Base-by-base conservation (phyloP, 345 rosid species). In the Gossypium arboreum region DNA sequence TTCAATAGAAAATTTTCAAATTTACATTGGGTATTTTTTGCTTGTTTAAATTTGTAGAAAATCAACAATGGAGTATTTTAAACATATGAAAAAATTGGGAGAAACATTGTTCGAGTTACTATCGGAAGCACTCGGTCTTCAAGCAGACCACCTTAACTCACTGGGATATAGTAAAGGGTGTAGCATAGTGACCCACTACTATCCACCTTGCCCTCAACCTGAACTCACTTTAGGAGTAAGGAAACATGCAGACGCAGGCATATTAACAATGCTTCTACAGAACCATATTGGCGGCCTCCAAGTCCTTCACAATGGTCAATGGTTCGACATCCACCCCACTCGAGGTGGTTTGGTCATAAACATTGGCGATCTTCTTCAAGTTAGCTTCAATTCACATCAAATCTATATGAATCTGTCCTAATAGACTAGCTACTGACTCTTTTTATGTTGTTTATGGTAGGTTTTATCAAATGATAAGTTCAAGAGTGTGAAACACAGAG, bases 171-270 rank as follows among this genome's bases (percentile, higher is more conserved):
- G 64, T 2, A 81, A 80, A 44, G 80, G 62, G 11, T 27, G 77
- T 13, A 62, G 15, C 41, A 4, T 66, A 1, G 2, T 59, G 0
- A 52, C 81, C 15, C 79, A 80, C 44, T 82, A 81, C 71, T 80
- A 84, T 66, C 87, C 83, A 8, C 25, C 76, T 5, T 77, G 85
- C 52, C 83, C 87, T 0, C 80, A 82, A 43, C 82, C 87, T 1
- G 82, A 82, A 4, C 67, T 51, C 59, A 76, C 86, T 13, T 7
- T 70, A 12, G 86, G 84, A 1, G 2, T 29, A 20, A 70, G 59
- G 50, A 50, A 63, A 22, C 86, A 80, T 47, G 50, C 82, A 4
- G 87, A 84, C 52, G 9, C 77, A 10, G 44, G 29, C 13, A 0
- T 73, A 20, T 27, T 73, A 47, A 62, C 45, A 1, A 34, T 67